Percentiles rank a stretch among this genome's conserved stretches.
Evolutionary conservation across 768 basidiomycete species (phyloP).

Genomic region (Boletus pseudopeckii): DNA sequence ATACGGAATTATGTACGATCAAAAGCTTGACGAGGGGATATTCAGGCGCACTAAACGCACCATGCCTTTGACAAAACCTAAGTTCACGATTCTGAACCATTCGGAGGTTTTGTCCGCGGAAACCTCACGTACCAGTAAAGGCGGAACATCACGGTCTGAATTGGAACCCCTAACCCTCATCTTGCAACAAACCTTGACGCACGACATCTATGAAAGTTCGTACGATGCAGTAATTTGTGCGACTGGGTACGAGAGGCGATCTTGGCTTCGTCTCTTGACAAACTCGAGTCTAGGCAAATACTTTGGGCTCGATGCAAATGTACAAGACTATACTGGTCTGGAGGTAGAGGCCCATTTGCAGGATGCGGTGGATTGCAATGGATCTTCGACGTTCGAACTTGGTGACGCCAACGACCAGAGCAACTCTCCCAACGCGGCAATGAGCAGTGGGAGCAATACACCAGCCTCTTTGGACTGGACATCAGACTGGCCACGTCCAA

Average conservation of each 20-base stretch:
- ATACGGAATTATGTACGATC: constrained; percentile 49
- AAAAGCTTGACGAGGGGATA: constrained; percentile 44
- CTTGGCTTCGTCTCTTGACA: constrained; percentile 43
- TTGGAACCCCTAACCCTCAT: constrained; percentile 23
- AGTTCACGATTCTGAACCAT: constrained; percentile 38
- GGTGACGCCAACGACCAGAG: background rate
- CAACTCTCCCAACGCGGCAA: background rate
- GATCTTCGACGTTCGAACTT: constrained; percentile 3
- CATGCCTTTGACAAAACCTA: constrained; percentile 18
- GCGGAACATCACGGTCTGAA: background rate
- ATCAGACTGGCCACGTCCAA: constrained; percentile 23
- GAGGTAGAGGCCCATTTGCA: constrained; percentile 5
- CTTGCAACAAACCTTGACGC: constrained; percentile 37
- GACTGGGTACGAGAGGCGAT: constrained; percentile 51
- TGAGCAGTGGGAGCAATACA: constrained; percentile 8
- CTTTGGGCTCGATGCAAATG: constrained; percentile 31
- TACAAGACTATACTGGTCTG: constrained; percentile 6
- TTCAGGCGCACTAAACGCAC: constrained; percentile 29
- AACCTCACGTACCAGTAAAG: background rate
- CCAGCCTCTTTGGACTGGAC: constrained; percentile 15
- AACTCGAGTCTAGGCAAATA: constrained; percentile 37
- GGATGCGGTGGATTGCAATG: background rate
- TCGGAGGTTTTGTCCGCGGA: constrained; percentile 35
- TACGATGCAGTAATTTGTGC: constrained; percentile 52
- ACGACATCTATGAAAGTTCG: constrained; percentile 26